phyloP scores from a whole-genome alignment of 495 filamentous ascomycete species.

The Aeminium ludgeri region DNA sequence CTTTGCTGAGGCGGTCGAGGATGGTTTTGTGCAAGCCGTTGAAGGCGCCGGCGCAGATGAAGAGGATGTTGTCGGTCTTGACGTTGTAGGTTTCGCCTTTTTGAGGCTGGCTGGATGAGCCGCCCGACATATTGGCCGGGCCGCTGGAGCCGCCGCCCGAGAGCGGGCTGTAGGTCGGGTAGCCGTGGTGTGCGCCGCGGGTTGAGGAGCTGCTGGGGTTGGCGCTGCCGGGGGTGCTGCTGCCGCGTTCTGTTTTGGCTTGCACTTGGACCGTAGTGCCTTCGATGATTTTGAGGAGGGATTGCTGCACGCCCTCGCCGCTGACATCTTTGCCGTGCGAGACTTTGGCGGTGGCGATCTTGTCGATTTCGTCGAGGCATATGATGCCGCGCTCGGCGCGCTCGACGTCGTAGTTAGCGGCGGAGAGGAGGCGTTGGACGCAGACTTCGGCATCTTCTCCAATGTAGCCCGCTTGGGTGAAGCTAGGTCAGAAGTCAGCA shows the following conservation, averaged over 20 bases:
- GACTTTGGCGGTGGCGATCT: constrained; percentile 62
- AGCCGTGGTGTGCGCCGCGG: constrained; percentile 5
- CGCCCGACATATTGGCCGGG: constrained; percentile 9
- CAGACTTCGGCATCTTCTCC: constrained; percentile 91
- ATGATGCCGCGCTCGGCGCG: constrained; percentile 84
- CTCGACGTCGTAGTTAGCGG: constrained; percentile 75
- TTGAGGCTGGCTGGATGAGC: constrained; percentile 11
- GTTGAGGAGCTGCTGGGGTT: not conserved
- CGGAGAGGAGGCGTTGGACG: constrained; percentile 74
- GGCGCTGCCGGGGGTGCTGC: not conserved
- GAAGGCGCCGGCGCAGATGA: constrained; percentile 91
- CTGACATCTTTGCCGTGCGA: constrained; percentile 68
- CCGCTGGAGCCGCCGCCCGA: constrained; percentile 22
- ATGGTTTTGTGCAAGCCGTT: constrained; percentile 82
- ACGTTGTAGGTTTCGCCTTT: constrained; percentile 83
- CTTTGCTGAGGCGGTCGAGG: constrained; percentile 67
- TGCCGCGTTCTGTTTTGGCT: constrained; percentile 54
- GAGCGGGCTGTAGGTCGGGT: constrained; percentile 33
- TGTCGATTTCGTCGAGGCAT: constrained; percentile 91
- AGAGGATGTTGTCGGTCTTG: constrained; percentile 88
- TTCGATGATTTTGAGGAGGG: constrained; percentile 87
- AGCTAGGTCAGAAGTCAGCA: too few relatives aligned
- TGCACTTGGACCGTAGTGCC: constrained; percentile 82
- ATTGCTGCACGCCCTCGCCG: constrained; percentile 91
- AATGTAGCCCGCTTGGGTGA: constrained; percentile 95